Percentiles rank a stretch among this genome's conserved stretches.
Conservation (phyloP, 2,329 filamentous ascomycete species). For the Cercospora sp. region DNA sequence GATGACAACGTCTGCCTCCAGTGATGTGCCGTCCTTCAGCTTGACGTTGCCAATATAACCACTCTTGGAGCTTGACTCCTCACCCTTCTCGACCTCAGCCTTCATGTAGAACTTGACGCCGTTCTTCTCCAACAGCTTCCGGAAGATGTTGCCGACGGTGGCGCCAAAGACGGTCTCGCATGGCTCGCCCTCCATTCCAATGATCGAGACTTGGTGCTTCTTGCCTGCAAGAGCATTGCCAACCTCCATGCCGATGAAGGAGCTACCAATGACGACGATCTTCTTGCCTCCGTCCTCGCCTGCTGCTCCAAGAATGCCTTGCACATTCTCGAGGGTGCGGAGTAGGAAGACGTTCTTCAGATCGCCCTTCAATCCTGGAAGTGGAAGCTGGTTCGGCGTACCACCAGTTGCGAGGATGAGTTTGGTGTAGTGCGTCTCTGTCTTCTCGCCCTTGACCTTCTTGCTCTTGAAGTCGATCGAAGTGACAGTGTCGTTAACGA, state of each 20-base stretch:
- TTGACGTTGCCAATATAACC: conserved; percentile 75
- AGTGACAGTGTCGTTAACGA: conserved; percentile 60
- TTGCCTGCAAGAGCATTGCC: conserved; percentile 73
- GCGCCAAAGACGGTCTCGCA: conserved; percentile 83
- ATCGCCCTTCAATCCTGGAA: conserved; percentile 78
- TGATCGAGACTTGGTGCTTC: conserved; percentile 78
- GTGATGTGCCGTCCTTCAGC: conserved; percentile 79
- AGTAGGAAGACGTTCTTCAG: conserved; percentile 85
- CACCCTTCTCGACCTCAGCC: conserved; percentile 79
- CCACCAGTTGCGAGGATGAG: conserved; percentile 89
- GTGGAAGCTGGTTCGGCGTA: conserved; percentile 69
- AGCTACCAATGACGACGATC: conserved; percentile 86
- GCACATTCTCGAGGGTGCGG: conserved; percentile 72
- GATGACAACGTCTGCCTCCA: conserved; percentile 87
- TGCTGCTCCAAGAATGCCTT: conserved; percentile 75
- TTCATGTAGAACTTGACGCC: conserved; percentile 86
- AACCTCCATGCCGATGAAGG: conserved; percentile 98
- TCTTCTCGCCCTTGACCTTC: conserved; percentile 71
- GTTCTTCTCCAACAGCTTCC: conserved; percentile 74
- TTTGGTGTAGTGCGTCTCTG: conserved; percentile 77
- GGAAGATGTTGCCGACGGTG: conserved; percentile 77
- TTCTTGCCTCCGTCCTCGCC: conserved; percentile 81
- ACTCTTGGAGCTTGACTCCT: conserved; percentile 65
- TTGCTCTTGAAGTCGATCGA: conserved; percentile 74
- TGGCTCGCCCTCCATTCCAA: conserved; percentile 85